phyloP scores from a whole-genome alignment of 2,329 filamentous ascomycete genomes.

The Colletotrichum phormii region DNA sequence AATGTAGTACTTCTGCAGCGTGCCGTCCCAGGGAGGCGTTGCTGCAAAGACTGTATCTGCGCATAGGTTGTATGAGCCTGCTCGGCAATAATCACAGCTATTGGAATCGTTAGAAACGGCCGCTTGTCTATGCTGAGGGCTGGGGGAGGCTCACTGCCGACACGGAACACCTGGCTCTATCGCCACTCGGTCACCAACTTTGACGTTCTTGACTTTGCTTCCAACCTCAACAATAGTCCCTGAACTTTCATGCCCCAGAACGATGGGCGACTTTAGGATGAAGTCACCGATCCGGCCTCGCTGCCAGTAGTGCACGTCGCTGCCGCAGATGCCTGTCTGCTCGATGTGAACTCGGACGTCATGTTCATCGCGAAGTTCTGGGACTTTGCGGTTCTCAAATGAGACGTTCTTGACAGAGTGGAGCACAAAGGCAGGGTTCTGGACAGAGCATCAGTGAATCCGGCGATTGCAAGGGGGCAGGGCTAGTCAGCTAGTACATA shows the following conservation, averaged over 20 bases:
- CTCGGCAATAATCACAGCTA: slow-evolving; percentile 55
- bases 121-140: neutral
- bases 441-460: neutral
- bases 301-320: slow-evolving; percentile 59
- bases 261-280: slow-evolving; percentile 54
- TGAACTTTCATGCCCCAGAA: slow-evolving; percentile 60
- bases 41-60: slow-evolving; percentile 60
- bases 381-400: slow-evolving; percentile 57
- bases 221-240: slow-evolving; percentile 56
- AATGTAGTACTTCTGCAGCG: slow-evolving; percentile 60
- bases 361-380: slow-evolving; percentile 50
- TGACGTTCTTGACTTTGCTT: slow-evolving; percentile 52
- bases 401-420: slow-evolving; percentile 55
- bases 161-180: slow-evolving; percentile 62
- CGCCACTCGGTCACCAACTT: slow-evolving; percentile 57
- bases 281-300: slow-evolving; percentile 60
- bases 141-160: slow-evolving; percentile 11
- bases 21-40: slow-evolving; percentile 61
- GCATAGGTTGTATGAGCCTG: slow-evolving; percentile 55
- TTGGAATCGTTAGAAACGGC: slow-evolving; percentile 31
- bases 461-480: neutral
- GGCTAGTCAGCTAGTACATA: neutral
- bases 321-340: slow-evolving; percentile 61
- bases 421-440: slow-evolving; percentile 62
- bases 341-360: slow-evolving; percentile 58